A percentile compares a stretch with the other conserved stretches of the same genome.
Conservation (phyloP, 139 green algal species). For the Picochlorum sp. region DNA sequence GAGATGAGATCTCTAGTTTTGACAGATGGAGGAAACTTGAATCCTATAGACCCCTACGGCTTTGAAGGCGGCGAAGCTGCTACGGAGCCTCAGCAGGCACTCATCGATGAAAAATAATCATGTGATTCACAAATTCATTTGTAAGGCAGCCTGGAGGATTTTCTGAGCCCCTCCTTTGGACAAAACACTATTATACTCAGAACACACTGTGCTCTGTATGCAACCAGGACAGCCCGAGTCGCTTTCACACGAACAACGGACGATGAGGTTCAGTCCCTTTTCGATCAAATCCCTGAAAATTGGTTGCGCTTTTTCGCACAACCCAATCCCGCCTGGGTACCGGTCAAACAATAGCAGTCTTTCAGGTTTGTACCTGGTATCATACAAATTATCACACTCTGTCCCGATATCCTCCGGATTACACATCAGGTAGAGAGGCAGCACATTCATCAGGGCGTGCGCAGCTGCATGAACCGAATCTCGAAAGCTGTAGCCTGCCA, state of each 20-base stretch:
- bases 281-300: conserved; percentile 62
- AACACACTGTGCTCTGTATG: conserved; percentile 75
- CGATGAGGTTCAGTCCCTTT: conserved; percentile 60
- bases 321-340: conserved; percentile 77
- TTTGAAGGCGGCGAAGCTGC: conserved; percentile 4
- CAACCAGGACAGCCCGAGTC: conserved; percentile 73
- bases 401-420: conserved; percentile 48
- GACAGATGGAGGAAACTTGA: conserved; percentile 25
- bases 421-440: conserved; percentile 74
- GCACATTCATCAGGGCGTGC: conserved; percentile 82
- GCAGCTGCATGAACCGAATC: conserved; percentile 77
- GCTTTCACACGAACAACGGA: conserved; percentile 54
- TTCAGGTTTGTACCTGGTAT: conserved; percentile 71
- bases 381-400: conserved; percentile 73
- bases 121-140: conserved; percentile 1
- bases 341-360: conserved; percentile 88
- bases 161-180: conserved; percentile 19
- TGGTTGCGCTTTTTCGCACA: conserved; percentile 50
- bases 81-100: conserved; percentile 8
- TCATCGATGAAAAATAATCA: not conserved
- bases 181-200: conserved; percentile 70
- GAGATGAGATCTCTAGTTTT: conserved; percentile 49
- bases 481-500: conserved; percentile 45
- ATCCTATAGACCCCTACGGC: not conserved
- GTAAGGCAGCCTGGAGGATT: conserved; percentile 26